Conservation (phyloP, 2,329 filamentous ascomycete species). For the Cytospora schulzeri region DNA sequence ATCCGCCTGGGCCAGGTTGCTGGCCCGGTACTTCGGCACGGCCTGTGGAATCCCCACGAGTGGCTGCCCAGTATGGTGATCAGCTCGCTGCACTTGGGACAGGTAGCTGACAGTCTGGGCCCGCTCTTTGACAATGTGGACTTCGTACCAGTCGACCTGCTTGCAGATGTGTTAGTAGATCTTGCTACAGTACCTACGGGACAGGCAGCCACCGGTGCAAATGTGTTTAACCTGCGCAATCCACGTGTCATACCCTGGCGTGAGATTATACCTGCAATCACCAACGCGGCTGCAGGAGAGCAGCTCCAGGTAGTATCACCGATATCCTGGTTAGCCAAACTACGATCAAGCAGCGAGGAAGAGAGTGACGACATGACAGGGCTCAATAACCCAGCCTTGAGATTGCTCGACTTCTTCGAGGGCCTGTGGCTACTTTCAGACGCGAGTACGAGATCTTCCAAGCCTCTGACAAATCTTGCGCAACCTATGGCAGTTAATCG, state of each 20-base stretch:
- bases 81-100: constrained; percentile 41
- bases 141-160: constrained; percentile 48
- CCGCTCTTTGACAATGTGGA: constrained; percentile 38
- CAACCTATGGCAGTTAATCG: constrained; percentile 30
- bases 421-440: constrained; percentile 16
- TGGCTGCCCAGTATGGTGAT: constrained; percentile 46
- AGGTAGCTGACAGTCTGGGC: constrained; percentile 42
- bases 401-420: constrained; percentile 37
- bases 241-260: constrained; percentile 31
- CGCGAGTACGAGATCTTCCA: background rate
- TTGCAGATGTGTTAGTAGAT: constrained; percentile 41
- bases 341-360: constrained; percentile 7
- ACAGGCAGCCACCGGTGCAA: constrained; percentile 1
- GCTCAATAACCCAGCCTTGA: constrained; percentile 35
- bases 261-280: constrained; percentile 31
- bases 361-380: constrained; percentile 16
- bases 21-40: constrained; percentile 30
- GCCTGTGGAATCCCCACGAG: constrained; percentile 45
- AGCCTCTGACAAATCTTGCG: background rate
- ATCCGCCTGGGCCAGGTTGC: constrained; percentile 36
- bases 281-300: background rate
- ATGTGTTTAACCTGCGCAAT: constrained; percentile 35
- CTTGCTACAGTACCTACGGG: constrained; percentile 25
- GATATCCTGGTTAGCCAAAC: constrained; percentile 26
- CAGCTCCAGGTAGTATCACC: background rate